Evolutionary conservation across 345 rosid genomes (phyloP).

Genomic region (Noccaea caerulescens): DNA sequence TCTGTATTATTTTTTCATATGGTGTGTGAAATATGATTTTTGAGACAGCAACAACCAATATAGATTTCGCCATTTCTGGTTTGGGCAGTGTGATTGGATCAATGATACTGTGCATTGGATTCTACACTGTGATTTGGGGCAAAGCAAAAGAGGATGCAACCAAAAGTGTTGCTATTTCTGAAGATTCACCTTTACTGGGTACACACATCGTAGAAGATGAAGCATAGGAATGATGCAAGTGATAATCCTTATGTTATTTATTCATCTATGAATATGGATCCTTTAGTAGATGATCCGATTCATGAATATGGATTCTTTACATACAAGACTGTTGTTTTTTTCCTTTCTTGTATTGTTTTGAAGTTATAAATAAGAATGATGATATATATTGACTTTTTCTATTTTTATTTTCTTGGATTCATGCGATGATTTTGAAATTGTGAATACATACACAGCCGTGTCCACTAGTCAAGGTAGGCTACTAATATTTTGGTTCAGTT

Average conservation of each 20-base stretch:
- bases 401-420: not conserved
- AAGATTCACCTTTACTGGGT: conserved; percentile 4
- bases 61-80: not conserved
- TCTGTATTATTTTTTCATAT: too few relatives aligned
- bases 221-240: conserved; percentile 18
- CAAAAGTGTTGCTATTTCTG: conserved; percentile 13
- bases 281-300: not conserved
- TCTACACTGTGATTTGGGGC: conserved; percentile 41
- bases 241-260: not conserved
- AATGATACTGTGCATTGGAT: conserved; percentile 31
- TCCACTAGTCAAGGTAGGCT: not conserved
- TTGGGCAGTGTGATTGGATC: conserved; percentile 34
- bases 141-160: conserved; percentile 40
- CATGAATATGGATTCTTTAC: not conserved
- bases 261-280: not conserved
- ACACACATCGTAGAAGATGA: conserved; percentile 5
- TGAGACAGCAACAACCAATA: not conserved
- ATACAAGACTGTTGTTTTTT: not conserved
- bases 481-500: too few relatives aligned
- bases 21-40: not conserved
- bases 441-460: not conserved
- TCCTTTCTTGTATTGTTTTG: not conserved
- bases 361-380: not conserved
- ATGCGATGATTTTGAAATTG: not conserved
- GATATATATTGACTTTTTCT: not conserved